Evolutionary conservation across 164 flowering plant genomes (phyloP).

Genomic region (grape (Vitis vinifera)): ASM3070453v1 NC_081818.1:13801001-13801500

Average conservation of each 20-base stretch:
- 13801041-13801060: constrained; percentile 94
- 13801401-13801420: too few species aligned
- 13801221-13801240: too few species aligned
- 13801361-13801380: too few species aligned
- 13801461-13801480: too few species aligned
- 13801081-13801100: constrained; percentile 89
- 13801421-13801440: too few species aligned
- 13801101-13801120: constrained; percentile 92
- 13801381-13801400: neutral
- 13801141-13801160: too few species aligned
- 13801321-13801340: neutral
- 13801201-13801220: constrained; percentile 69
- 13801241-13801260: constrained; percentile 73
- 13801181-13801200: constrained; percentile 59
- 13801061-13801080: constrained; percentile 78
- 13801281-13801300: constrained; percentile 72
- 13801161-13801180: constrained; percentile 52
- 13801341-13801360: neutral
- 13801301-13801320: constrained; percentile 54
- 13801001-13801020: constrained; percentile 95
- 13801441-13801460: too few species aligned
- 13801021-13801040: constrained; percentile 87
- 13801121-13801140: constrained; percentile 58
- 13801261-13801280: constrained; percentile 81
- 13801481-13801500: too few species aligned